A percentile compares a stretch with the other conserved stretches of the same genome.
Evolutionary conservation across 169 alveolate species (phyloP).

Genomic region (Plasmodium gallinaceum): DNA sequence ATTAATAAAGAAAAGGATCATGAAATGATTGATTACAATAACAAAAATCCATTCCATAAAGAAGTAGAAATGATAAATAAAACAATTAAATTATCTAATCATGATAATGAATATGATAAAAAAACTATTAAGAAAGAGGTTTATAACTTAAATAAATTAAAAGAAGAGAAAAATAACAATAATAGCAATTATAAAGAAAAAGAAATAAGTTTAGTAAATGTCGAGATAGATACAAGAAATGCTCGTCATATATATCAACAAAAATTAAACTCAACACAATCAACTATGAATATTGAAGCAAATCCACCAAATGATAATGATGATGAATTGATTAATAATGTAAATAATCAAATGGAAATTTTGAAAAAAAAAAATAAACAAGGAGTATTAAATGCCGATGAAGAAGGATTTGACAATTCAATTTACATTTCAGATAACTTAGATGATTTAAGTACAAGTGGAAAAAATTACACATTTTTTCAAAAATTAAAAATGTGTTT

Average conservation of each 20-base stretch:
- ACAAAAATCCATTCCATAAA: neutral
- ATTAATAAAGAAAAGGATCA: neutral
- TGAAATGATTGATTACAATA: neutral
- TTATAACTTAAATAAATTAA: neutral
- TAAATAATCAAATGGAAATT: neutral
- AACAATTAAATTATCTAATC: neutral
- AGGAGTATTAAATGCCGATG: neutral
- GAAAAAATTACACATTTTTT: neutral
- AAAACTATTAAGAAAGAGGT: conserved; percentile 2
- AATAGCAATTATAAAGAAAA: neutral
- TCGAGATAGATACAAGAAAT: neutral
- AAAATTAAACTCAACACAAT: conserved; percentile 52
- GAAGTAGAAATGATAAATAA: neutral
- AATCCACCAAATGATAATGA: neutral
- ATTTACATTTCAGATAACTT: conserved; percentile 22
- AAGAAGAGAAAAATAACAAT: conserved; percentile 1
- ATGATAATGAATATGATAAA: neutral
- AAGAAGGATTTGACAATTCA: conserved; percentile 22
- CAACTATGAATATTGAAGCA: conserved; percentile 54
- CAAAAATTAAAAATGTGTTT: conserved; percentile 64
- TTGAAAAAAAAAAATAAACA: neutral
- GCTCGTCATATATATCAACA: neutral
- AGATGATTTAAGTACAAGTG: conserved; percentile 2
- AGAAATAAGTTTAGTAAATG: neutral
- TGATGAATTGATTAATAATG: neutral